These are phyloP conservation scores for Kwoniella dejecticola DNA, from an alignment of 768 basidiomycete species.

Conservation along the genomic window DNA sequence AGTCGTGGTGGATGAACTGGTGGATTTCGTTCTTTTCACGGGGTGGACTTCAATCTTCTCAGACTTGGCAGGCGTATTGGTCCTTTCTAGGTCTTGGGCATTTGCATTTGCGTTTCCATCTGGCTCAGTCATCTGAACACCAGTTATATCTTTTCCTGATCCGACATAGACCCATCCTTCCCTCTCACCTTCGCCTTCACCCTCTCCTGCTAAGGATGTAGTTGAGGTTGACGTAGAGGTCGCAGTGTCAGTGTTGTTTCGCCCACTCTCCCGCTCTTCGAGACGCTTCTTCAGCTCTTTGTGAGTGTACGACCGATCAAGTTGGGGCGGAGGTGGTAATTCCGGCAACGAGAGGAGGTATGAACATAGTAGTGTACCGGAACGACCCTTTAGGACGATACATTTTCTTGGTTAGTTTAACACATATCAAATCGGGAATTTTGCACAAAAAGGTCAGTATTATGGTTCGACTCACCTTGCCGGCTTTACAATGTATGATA, in stretches of 20 bases:
- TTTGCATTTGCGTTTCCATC: no score
- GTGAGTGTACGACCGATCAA: conserved; percentile 60
- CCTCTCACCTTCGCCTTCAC: conserved; percentile 25
- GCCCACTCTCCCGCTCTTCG: conserved; percentile 56
- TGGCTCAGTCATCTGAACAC: conserved; percentile 9
- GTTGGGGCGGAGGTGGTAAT: conserved; percentile 60
- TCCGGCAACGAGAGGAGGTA: conserved; percentile 69
- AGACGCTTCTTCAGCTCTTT: conserved; percentile 61
- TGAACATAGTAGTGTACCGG: conserved; percentile 80
- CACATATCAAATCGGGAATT: not conserved
- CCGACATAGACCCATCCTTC: conserved; percentile 27
- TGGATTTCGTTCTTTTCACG: conserved; percentile 10
- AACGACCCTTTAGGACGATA: conserved; percentile 70
- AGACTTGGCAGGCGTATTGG: conserved; percentile 23
- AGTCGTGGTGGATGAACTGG: conserved; percentile 38
- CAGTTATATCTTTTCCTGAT: conserved; percentile 8
- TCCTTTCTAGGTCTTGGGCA: not conserved
- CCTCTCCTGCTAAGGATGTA: no score
- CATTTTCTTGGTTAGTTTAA: conserved; percentile 57
- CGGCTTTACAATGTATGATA: conserved; percentile 86
- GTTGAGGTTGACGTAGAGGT: not conserved
- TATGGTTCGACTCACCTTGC: conserved; percentile 32
- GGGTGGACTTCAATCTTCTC: conserved; percentile 23
- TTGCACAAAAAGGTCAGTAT: no score
- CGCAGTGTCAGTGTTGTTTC: conserved; percentile 55